A percentile compares a stretch with the other conserved stretches of the same genome.
Conservation (phyloP, 306 rosid species). For the Cucurbita pepo region DNA sequence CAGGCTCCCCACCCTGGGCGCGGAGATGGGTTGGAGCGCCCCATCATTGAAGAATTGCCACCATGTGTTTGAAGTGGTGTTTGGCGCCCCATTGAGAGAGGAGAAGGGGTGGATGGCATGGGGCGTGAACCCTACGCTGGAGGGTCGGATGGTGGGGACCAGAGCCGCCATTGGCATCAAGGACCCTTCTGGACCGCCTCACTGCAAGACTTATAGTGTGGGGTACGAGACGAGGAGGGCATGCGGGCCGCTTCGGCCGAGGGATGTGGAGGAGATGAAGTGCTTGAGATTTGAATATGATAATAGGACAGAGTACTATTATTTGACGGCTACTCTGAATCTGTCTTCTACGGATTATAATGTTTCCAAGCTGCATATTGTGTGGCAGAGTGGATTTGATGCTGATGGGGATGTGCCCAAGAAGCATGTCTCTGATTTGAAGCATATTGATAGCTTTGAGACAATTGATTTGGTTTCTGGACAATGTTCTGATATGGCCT, state of each 20-base stretch:
- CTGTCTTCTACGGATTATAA: constrained; percentile 14
- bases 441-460: constrained; percentile 52
- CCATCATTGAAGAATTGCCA: neutral
- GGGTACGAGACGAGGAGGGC: constrained; percentile 27
- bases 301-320: neutral
- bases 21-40: constrained; percentile 46
- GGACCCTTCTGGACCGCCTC: neutral
- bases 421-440: constrained; percentile 24
- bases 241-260: constrained; percentile 23
- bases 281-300: neutral
- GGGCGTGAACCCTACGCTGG: constrained; percentile 55
- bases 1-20: constrained; percentile 32
- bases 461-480: constrained; percentile 18
- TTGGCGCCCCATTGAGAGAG: constrained; percentile 7
- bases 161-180: constrained; percentile 46
- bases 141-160: constrained; percentile 58
- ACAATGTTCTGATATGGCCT: neutral
- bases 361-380: constrained; percentile 27
- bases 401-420: constrained; percentile 14
- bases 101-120: constrained; percentile 48
- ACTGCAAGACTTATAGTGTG: constrained; percentile 17
- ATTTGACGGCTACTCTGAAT: constrained; percentile 20
- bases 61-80: constrained; percentile 13
- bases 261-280: neutral
- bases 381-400: constrained; percentile 56